These are phyloP conservation scores for Vitellaria paradoxa DNA, from an alignment of 179 eudicot genomes.

Conservation along the genomic window DNA sequence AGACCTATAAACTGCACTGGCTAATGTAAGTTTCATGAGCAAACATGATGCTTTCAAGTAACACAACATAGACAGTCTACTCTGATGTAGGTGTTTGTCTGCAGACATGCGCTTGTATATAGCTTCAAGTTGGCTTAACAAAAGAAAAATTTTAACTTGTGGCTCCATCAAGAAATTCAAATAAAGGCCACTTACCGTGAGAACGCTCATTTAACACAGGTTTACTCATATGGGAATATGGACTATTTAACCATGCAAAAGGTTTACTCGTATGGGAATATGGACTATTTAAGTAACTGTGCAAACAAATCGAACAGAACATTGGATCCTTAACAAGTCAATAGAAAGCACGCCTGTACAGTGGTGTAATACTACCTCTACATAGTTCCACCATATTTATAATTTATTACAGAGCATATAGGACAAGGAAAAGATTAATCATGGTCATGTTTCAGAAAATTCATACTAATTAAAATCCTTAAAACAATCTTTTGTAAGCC, in stretches of 20 bases:
- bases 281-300: neutral
- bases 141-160: neutral
- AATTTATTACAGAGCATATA: neutral
- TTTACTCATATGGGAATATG: neutral
- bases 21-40: too few relatives aligned
- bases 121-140: too few relatives aligned
- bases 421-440: neutral
- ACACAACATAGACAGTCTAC: too few relatives aligned
- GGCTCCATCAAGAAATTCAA: neutral
- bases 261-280: too few relatives aligned
- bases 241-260: too few relatives aligned
- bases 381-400: neutral
- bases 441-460: neutral
- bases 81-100: too few relatives aligned
- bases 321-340: neutral
- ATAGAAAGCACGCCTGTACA: too few relatives aligned
- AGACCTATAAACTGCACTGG: too few relatives aligned
- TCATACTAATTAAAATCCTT: too few relatives aligned
- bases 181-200: neutral
- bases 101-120: too few relatives aligned
- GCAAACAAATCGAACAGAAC: neutral
- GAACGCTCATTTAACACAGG: neutral
- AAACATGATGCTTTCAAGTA: too few relatives aligned
- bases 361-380: neutral
- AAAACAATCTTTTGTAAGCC: neutral